Base-by-base conservation (phyloP, 2,329 filamentous ascomycete species). In the Exutisphaerella laricina region DNA sequence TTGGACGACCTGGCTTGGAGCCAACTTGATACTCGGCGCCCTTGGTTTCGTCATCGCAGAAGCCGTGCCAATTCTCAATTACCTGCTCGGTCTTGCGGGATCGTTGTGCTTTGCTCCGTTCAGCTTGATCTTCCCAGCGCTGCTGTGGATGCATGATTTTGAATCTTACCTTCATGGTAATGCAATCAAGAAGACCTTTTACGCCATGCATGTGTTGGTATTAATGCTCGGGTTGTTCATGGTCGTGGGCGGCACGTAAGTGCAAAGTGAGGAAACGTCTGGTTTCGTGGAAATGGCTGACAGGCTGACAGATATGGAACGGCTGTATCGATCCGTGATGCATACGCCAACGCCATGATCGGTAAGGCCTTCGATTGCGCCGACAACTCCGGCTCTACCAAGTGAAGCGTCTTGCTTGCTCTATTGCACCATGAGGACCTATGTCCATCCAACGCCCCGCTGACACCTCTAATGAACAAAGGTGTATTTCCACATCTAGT, bases 51-150 rank as follows among this genome's bases (percentile, higher is more conserved):
- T 77, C 38, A 59, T 77, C 14, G 72, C 74, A 1, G 64, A 65
- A n/a, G 70, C 69, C 0, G 71, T 77, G n/a, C 73, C 73, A 0
- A 73, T 75, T 40, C 75, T 77, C 58, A 72, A 71, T 45, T 74
- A 69, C 48, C 51, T 75, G n/a, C 52, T 75, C 12, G 67, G 68
- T 2, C 53, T 74, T 3, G 66, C 70, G 3, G 72, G 71, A 2
- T 66, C 65, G 10, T 46, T 76, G 7, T 71, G 69, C 34, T 75
- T 74, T 49, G 70, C 72, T 13, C 72, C 71, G 0, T 49, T 77
- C 39, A 69, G 68, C 2, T 61, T 76, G 22, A 65, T 62, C 1
- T 55, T 74, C 8, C 72, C 70, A 0, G 70, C 67, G 0, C 68
- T 64, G 60, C 45, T 76, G 4, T 77, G 73, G 73, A 51, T 75